phyloP scores from a whole-genome alignment of 345 rosid genomes.

The Erucastrum elatum region DNA sequence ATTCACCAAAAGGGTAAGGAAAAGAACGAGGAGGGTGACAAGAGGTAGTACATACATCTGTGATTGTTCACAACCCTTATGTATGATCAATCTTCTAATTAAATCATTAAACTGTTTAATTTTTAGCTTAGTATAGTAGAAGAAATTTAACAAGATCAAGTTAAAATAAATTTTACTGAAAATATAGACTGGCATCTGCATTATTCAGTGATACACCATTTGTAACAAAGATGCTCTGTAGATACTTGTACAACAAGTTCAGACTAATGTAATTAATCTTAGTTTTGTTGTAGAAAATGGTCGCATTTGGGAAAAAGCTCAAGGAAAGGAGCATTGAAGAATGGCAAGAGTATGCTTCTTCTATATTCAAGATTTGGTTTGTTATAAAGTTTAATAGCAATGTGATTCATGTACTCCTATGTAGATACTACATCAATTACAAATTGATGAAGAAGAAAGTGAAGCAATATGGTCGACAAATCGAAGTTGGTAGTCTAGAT shows the following conservation, averaged over 20 bases:
- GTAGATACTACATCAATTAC: conserved; percentile 85
- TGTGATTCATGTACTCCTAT: not conserved
- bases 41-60: conserved; percentile 1
- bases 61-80: not conserved
- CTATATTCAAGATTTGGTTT: conserved; percentile 7
- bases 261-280: not conserved
- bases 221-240: not conserved
- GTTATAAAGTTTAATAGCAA: not conserved
- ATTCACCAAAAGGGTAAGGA: not conserved
- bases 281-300: conserved; percentile 36
- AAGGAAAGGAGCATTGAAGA: conserved; percentile 48
- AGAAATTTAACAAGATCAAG: not conserved
- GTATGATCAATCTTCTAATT: conserved; percentile 7
- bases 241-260: not conserved
- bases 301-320: conserved; percentile 36
- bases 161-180: not conserved
- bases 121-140: not conserved
- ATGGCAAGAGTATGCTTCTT: conserved; percentile 77
- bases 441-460: conserved; percentile 95
- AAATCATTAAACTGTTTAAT: not conserved
- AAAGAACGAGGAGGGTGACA: not conserved
- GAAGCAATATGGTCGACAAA: conserved; percentile 71
- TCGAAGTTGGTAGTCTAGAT: conserved; percentile 68
- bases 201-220: not conserved
- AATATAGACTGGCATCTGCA: not conserved